Conservation (phyloP, 2,329 filamentous ascomycete species). For the Huntiella savannae region DNA sequence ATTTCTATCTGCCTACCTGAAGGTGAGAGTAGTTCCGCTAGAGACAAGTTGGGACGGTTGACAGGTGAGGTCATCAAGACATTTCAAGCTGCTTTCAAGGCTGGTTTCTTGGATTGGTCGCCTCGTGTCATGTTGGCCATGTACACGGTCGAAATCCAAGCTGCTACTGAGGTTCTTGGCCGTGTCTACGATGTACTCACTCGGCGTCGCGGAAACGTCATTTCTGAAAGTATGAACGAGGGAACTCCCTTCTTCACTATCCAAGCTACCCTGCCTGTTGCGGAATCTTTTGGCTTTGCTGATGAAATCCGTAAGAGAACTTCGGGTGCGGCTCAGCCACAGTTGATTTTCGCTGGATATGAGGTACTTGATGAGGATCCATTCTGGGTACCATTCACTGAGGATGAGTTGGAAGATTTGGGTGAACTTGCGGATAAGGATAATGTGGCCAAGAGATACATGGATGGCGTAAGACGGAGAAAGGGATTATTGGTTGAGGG, state of each 20-base stretch:
- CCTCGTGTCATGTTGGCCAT: slow-evolving; percentile 89
- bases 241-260: slow-evolving; percentile 96
- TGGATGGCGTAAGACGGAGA: slow-evolving; percentile 68
- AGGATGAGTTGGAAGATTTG: slow-evolving; percentile 89
- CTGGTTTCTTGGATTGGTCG: slow-evolving; percentile 88
- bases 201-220: slow-evolving; percentile 70
- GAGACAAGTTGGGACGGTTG: slow-evolving; percentile 43
- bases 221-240: slow-evolving; percentile 81
- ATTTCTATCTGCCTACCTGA: slow-evolving; percentile 40
- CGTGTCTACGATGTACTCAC: slow-evolving; percentile 97
- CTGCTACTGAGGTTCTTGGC: slow-evolving; percentile 83
- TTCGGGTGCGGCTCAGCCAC: slow-evolving; percentile 74
- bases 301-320: slow-evolving; percentile 95
- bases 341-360: slow-evolving; percentile 84
- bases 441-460: slow-evolving; percentile 91
- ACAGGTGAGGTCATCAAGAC: slow-evolving; percentile 89
- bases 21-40: slow-evolving; percentile 31
- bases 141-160: slow-evolving; percentile 96
- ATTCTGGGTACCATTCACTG: slow-evolving; percentile 92
- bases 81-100: slow-evolving; percentile 62
- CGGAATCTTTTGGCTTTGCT: slow-evolving; percentile 86
- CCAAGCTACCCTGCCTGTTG: slow-evolving; percentile 68
- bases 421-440: slow-evolving; percentile 85
- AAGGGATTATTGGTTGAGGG: slow-evolving; percentile 80
- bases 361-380: slow-evolving; percentile 89